These are phyloP conservation scores for Paulownia fortunei DNA, from an alignment of 257 asterid species.

Conservation along the genomic window DNA sequence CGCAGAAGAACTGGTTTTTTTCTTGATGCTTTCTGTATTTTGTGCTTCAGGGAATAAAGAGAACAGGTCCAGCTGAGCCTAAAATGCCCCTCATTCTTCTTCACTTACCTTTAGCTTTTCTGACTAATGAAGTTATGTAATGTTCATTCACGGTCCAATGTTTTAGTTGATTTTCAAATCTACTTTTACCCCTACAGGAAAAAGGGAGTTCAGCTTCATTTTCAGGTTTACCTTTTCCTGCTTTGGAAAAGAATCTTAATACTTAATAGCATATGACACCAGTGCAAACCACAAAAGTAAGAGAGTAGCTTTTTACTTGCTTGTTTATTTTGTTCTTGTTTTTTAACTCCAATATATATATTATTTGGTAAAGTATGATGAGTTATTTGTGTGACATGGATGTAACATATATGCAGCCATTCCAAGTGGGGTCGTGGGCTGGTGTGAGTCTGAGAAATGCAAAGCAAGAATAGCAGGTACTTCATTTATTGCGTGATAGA, in stretches of 20 bases:
- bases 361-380: neutral
- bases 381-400: constrained; percentile 13
- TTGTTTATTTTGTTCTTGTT: neutral
- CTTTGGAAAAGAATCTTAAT: constrained; percentile 61
- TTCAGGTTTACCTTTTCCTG: constrained; percentile 45
- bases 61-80: constrained; percentile 12
- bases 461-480: neutral
- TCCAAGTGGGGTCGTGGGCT: constrained; percentile 25
- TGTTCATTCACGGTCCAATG: constrained; percentile 49
- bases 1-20: constrained; percentile 13
- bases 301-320: constrained; percentile 34
- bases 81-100: constrained; percentile 22
- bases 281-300: constrained; percentile 51
- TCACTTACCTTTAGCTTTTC: constrained; percentile 42
- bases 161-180: constrained; percentile 37
- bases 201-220: constrained; percentile 40
- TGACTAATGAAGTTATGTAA: constrained; percentile 36
- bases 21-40: constrained; percentile 13
- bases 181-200: constrained; percentile 20
- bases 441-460: neutral
- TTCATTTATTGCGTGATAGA: constrained; percentile 22
- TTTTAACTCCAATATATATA: neutral
- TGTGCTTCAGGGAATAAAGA: constrained; percentile 34
- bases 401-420: constrained; percentile 27
- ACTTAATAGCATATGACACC: constrained; percentile 40